These are phyloP conservation scores for Paramecium tetraurelia DNA, from an alignment of 73 alveolate genomes.

Conservation along the genomic window DNA sequence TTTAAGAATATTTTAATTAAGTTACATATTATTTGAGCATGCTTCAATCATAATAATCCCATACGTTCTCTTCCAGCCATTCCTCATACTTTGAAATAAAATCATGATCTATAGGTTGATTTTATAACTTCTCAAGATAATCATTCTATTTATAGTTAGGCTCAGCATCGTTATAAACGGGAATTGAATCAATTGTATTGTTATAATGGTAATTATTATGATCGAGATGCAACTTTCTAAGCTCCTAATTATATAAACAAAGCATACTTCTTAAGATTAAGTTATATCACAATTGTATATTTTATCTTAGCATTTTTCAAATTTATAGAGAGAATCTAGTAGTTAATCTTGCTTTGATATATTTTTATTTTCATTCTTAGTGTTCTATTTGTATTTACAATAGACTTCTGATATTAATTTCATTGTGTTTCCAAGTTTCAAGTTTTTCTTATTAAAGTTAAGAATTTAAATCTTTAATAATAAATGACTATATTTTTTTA, in stretches of 20 bases:
- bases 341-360: constrained; percentile 23
- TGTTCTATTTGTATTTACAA: constrained; percentile 34
- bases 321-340: constrained; percentile 38
- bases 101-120: constrained; percentile 46
- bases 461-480: constrained; percentile 25
- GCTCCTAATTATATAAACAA: not conserved
- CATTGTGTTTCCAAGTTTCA: constrained; percentile 52
- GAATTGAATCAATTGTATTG: constrained; percentile 26
- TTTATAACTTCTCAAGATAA: constrained; percentile 6
- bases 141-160: not conserved
- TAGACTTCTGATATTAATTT: constrained; percentile 57
- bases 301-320: constrained; percentile 35
- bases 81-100: constrained; percentile 69
- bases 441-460: constrained; percentile 45
- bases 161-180: not conserved
- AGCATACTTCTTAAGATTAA: not conserved
- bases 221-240: constrained; percentile 50
- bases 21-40: too few species aligned
- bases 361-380: not conserved
- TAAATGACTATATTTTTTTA: constrained; percentile 48
- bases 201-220: constrained; percentile 56
- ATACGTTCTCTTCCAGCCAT: constrained; percentile 83
- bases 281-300: constrained; percentile 2
- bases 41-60: constrained; percentile 80
- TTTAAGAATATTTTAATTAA: too few species aligned